Evolutionary conservation across 2,329 filamentous ascomycete species (phyloP).

Genomic region (Epichloe hybrida): DNA sequence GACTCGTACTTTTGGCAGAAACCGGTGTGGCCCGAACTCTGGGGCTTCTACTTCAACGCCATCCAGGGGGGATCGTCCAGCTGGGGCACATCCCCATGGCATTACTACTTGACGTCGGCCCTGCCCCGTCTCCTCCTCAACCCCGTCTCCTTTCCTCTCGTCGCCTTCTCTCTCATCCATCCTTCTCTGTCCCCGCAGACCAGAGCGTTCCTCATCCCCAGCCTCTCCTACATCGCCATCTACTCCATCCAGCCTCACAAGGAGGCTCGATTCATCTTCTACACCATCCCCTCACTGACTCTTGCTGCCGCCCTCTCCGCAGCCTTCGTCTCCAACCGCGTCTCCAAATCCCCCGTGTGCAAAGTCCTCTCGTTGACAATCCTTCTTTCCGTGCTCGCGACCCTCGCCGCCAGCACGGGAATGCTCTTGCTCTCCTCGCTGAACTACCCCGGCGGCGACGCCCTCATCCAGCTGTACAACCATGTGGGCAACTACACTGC

Average conservation of each 20-base stretch:
- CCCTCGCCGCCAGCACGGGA: slow-evolving; percentile 45
- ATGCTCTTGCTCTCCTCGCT: slow-evolving; percentile 71
- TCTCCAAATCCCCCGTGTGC: slow-evolving; percentile 48
- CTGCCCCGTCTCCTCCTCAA: slow-evolving; percentile 77
- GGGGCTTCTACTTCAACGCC: slow-evolving; percentile 84
- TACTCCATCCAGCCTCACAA: slow-evolving; percentile 92
- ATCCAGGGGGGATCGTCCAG: slow-evolving; percentile 67
- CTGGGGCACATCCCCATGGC: slow-evolving; percentile 79
- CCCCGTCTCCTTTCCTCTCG: slow-evolving; percentile 48
- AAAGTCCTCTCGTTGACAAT: slow-evolving; percentile 40
- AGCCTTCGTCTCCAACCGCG: slow-evolving; percentile 52
- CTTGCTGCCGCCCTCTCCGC: slow-evolving; percentile 63
- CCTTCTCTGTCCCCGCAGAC: slow-evolving; percentile 31
- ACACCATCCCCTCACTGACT: slow-evolving; percentile 69
- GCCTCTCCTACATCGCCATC: slow-evolving; percentile 56
- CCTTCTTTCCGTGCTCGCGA: slow-evolving; percentile 43
- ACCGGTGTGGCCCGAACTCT: slow-evolving; percentile 78
- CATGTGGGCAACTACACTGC: slow-evolving; percentile 14
- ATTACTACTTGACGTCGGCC: slow-evolving; percentile 74
- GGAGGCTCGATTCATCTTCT: slow-evolving; percentile 90
- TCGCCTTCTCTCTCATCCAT: slow-evolving; percentile 37
- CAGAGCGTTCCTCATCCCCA: slow-evolving; percentile 46
- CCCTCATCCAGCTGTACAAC: slow-evolving; percentile 43
- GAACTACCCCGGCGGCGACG: slow-evolving; percentile 88
- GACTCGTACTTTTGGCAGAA: slow-evolving; percentile 94